Evolutionary conservation across 129 eudicot genomes (phyloP).

Genomic region (Tagetes erecta): DNA sequence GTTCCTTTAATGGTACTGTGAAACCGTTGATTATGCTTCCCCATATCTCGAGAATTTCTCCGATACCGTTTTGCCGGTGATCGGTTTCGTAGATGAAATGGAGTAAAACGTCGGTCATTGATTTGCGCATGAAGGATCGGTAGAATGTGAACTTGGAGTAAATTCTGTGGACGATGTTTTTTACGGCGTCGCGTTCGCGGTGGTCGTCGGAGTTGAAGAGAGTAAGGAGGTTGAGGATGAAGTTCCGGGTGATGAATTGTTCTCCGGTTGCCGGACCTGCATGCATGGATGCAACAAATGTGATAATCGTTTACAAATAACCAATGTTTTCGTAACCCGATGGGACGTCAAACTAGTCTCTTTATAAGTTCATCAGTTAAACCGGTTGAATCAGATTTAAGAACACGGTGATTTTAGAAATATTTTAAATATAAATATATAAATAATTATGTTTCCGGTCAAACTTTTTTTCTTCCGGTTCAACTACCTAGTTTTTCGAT

Average conservation of each 20-base stretch:
- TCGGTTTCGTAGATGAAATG: constrained; percentile 53
- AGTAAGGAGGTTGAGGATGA: constrained; percentile 53
- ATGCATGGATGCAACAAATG: not conserved
- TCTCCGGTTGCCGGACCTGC: constrained; percentile 16
- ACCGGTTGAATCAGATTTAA: too few relatives aligned
- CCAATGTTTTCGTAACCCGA: not conserved
- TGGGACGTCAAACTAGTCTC: too few relatives aligned
- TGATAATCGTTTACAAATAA: too few relatives aligned
- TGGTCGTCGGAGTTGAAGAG: constrained; percentile 68
- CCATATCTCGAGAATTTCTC: constrained; percentile 78
- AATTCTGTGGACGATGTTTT: constrained; percentile 57
- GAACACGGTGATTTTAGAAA: too few relatives aligned
- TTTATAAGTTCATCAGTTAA: too few relatives aligned
- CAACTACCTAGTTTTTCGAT: too few relatives aligned
- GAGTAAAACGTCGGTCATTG: constrained; percentile 61
- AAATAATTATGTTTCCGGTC: too few relatives aligned
- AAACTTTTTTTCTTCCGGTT: too few relatives aligned
- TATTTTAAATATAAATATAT: too few relatives aligned
- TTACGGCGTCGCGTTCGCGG: constrained; percentile 68
- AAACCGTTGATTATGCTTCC: constrained; percentile 80
- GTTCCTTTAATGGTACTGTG: constrained; percentile 64
- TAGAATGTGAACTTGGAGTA: constrained; percentile 61
- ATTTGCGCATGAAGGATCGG: constrained; percentile 68
- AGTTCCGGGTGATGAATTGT: constrained; percentile 36
- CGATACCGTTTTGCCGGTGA: constrained; percentile 62